Percentiles rank a stretch among this genome's conserved stretches.
Evolutionary conservation across 1,139 yeast species (phyloP).

Genomic region (Debaryomyces singareniensis): DNA sequence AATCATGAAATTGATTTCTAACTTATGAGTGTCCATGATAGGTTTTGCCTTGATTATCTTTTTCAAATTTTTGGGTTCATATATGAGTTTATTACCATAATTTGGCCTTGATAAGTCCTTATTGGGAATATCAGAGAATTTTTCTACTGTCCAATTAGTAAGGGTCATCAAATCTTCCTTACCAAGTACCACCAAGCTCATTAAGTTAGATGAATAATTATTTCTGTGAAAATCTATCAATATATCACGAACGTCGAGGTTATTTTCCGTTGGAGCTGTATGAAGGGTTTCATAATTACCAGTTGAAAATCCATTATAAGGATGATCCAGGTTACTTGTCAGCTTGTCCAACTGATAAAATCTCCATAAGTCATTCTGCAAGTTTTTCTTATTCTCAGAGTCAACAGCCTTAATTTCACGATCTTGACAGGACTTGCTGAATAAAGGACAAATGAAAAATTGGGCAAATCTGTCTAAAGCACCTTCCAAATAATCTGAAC

Average conservation of each 20-base stretch:
- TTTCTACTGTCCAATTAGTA: constrained; percentile 62
- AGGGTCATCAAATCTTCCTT: constrained; percentile 70
- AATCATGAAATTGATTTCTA: constrained; percentile 63
- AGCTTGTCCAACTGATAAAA: constrained; percentile 77
- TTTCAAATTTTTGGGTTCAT: constrained; percentile 39
- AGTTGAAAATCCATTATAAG: constrained; percentile 69
- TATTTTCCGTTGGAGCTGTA: constrained; percentile 42
- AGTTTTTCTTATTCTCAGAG: constrained; percentile 89
- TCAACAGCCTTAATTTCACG: constrained; percentile 94
- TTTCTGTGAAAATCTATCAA: constrained; percentile 54
- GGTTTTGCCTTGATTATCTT: constrained; percentile 67
- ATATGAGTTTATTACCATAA: constrained; percentile 31
- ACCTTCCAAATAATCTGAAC: constrained; percentile 70
- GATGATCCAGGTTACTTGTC: constrained; percentile 65
- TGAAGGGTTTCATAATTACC: constrained; percentile 63
- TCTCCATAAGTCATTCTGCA: constrained; percentile 88
- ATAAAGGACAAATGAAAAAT: constrained; percentile 82
- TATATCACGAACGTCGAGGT: constrained; percentile 58
- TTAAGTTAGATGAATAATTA: constrained; percentile 69
- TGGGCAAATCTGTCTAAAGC: constrained; percentile 92
- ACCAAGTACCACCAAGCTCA: constrained; percentile 84
- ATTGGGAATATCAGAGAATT: constrained; percentile 61
- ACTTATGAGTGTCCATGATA: constrained; percentile 66
- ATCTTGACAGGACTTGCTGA: constrained; percentile 75
- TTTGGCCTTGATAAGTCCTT: constrained; percentile 44